These are phyloP conservation scores for Diplogelasinospora grovesii DNA, from an alignment of 495 filamentous ascomycete genomes.

Conservation along the genomic window DNA sequence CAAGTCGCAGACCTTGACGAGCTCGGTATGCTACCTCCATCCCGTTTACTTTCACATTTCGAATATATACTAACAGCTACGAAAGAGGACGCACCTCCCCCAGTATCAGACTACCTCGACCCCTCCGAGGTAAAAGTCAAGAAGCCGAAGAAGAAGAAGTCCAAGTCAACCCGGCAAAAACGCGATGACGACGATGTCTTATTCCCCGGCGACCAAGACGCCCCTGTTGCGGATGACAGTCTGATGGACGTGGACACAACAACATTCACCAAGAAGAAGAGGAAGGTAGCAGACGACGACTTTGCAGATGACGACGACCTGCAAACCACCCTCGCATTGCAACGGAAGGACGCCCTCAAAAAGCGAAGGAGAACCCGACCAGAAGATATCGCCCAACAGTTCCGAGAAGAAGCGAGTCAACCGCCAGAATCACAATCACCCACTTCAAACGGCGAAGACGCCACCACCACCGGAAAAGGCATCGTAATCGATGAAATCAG, in stretches of 20 bases:
- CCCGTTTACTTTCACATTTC: neutral
- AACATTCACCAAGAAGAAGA: no score
- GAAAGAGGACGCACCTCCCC: constrained; percentile 49
- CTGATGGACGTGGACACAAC: constrained; percentile 76
- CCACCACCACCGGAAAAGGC: constrained; percentile 53
- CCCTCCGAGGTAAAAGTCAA: constrained; percentile 77
- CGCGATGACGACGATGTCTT: constrained; percentile 65
- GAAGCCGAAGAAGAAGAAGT: constrained; percentile 92
- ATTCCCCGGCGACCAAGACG: constrained; percentile 38
- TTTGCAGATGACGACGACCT: constrained; percentile 92
- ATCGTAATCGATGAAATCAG: constrained; percentile 91
- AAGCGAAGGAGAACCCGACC: constrained; percentile 79
- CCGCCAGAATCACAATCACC: constrained; percentile 39
- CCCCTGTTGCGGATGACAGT: constrained; percentile 36
- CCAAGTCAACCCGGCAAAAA: constrained; percentile 64
- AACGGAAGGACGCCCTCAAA: constrained; percentile 76
- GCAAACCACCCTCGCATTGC: constrained; percentile 73
- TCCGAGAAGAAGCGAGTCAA: constrained; percentile 65
- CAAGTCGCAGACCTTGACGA: constrained; percentile 73
- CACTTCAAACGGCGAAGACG: constrained; percentile 21
- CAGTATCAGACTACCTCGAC: constrained; percentile 81
- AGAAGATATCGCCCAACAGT: constrained; percentile 76
- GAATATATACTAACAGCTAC: constrained; percentile 15
- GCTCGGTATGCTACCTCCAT: constrained; percentile 32
- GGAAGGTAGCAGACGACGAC: constrained; percentile 55